These are phyloP conservation scores for Talaromyces piceae DNA, from an alignment of 2,329 filamentous ascomycete genomes.

Conservation along the genomic window DNA sequence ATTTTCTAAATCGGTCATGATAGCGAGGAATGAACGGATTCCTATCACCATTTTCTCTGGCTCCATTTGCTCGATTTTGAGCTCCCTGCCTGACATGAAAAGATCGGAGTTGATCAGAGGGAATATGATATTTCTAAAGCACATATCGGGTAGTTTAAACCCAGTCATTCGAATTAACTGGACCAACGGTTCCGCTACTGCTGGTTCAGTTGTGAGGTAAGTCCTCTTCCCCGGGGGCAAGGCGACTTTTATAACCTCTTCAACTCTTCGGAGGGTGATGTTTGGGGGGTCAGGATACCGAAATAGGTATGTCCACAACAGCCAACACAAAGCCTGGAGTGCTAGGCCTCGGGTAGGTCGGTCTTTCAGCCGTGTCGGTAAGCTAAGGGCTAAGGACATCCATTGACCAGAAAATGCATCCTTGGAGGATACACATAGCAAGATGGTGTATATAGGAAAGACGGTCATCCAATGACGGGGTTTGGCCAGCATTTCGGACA, in stretches of 20 bases:
- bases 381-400: slow-evolving; percentile 69
- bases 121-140: slow-evolving; percentile 88
- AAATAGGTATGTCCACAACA: slow-evolving; percentile 93
- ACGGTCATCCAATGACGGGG: slow-evolving; percentile 85
- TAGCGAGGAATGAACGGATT: slow-evolving; percentile 84
- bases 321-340: slow-evolving; percentile 78
- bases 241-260: slow-evolving; percentile 80
- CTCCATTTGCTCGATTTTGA: slow-evolving; percentile 86
- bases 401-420: slow-evolving; percentile 82
- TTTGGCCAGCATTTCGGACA: slow-evolving; percentile 81
- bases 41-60: slow-evolving; percentile 97
- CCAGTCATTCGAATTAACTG: slow-evolving; percentile 93
- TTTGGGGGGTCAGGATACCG: slow-evolving; percentile 66
- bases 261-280: slow-evolving; percentile 67
- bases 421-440: slow-evolving; percentile 79
- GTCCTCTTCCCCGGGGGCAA: slow-evolving; percentile 73
- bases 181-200: slow-evolving; percentile 82
- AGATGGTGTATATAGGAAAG: slow-evolving; percentile 77
- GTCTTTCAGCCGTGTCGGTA: slow-evolving; percentile 80
- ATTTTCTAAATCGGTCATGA: slow-evolving; percentile 88
- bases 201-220: slow-evolving; percentile 71
- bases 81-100: slow-evolving; percentile 68
- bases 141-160: slow-evolving; percentile 87
- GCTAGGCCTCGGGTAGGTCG: slow-evolving; percentile 68
- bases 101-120: slow-evolving; percentile 87